These are phyloP conservation scores for Periconia sp. DNA, from an alignment of 2,329 filamentous ascomycete species.

Conservation along the genomic window DNA sequence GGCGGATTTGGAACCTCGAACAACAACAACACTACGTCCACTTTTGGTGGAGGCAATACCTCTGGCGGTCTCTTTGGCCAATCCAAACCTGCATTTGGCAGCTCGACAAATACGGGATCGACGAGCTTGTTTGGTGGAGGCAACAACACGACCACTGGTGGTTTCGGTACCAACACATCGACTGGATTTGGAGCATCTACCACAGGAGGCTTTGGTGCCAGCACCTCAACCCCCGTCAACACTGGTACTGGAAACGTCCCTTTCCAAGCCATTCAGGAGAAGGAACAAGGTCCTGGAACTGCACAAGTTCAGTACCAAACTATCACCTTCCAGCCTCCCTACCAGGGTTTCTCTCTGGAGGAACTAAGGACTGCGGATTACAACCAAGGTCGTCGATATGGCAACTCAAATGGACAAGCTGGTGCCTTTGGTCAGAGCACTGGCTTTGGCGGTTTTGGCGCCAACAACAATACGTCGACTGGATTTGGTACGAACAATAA, in stretches of 20 bases:
- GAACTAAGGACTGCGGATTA: slow-evolving; percentile 74
- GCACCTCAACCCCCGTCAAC: slow-evolving; percentile 27
- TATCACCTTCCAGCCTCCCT: slow-evolving; percentile 75
- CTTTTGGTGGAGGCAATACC: slow-evolving; percentile 38
- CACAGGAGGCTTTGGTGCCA: slow-evolving; percentile 27
- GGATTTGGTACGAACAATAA: slow-evolving; percentile 53
- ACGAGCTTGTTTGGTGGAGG: slow-evolving; percentile 20
- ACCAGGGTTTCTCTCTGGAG: slow-evolving; percentile 88
- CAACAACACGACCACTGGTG: slow-evolving; percentile 25
- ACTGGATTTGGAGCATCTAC: slow-evolving; percentile 31
- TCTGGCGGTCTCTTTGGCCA: slow-evolving; percentile 39
- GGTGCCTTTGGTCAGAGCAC: slow-evolving; percentile 78
- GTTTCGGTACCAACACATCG: slow-evolving; percentile 27
- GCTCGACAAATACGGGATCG: slow-evolving; percentile 8
- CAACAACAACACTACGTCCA: slow-evolving; percentile 28
- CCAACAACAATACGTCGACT: slow-evolving; percentile 42
- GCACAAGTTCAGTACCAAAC: slow-evolving; percentile 72
- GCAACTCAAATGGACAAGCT: slow-evolving; percentile 76
- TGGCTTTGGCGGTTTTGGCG: slow-evolving; percentile 53
- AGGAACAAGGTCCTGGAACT: slow-evolving; percentile 59
- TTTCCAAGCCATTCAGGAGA: slow-evolving; percentile 72
- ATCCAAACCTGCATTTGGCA: slow-evolving; percentile 17
- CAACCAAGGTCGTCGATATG: slow-evolving; percentile 78
- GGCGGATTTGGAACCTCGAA: slow-evolving; percentile 36
- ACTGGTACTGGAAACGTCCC: slow-evolving; percentile 66